Conservation (phyloP, 2,329 filamentous ascomycete species). For the Botrytis sinoallii region DNA sequence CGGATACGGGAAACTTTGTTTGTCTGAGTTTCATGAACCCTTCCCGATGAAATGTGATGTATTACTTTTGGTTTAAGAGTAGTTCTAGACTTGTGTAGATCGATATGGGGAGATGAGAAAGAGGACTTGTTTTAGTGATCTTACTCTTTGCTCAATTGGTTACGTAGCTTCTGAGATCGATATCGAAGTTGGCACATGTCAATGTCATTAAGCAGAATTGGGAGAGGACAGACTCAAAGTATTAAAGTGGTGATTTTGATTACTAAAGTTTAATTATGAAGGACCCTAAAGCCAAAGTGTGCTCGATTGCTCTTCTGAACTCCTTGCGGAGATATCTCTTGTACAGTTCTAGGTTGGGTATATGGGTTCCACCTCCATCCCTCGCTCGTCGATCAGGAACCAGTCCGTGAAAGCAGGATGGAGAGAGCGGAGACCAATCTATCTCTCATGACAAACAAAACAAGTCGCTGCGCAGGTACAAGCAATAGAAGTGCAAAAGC, state of each 20-base stretch:
- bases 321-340: constrained; percentile 3
- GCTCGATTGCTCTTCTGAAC: constrained; percentile 1
- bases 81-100: neutral
- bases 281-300: neutral
- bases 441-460: constrained; percentile 11
- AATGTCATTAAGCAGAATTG: neutral
- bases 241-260: constrained; percentile 3
- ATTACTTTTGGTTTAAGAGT: neutral
- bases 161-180: neutral
- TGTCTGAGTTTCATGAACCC: constrained; percentile 9
- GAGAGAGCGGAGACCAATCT: neutral
- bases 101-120: neutral
- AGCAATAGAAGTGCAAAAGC: constrained; percentile 12
- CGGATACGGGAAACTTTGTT: constrained; percentile 10
- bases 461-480: constrained; percentile 16
- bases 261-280: neutral
- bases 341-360: constrained; percentile 17
- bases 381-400: constrained; percentile 12
- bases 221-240: neutral
- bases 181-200: neutral
- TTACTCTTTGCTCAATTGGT: neutral
- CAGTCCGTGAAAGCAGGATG: neutral
- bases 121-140: neutral
- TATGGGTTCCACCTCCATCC: constrained; percentile 10
- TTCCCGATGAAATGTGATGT: constrained; percentile 13